phyloP scores from a whole-genome alignment of 768 basidiomycete species.

The Trametes elegans region DNA sequence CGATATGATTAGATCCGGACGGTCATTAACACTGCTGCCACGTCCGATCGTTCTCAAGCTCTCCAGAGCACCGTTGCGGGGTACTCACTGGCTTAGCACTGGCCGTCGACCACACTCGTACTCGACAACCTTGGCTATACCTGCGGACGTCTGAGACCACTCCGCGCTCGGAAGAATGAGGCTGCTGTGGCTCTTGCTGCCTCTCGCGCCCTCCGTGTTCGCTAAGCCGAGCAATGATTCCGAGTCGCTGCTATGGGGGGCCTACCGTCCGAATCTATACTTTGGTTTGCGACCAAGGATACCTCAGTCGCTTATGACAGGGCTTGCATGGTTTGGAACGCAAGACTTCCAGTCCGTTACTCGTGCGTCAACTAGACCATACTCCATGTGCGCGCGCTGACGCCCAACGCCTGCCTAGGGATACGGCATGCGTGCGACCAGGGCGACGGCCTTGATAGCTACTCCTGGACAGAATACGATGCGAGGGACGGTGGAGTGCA shows the following conservation, averaged over 20 bases:
- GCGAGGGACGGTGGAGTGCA: slow-evolving; percentile 83
- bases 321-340: slow-evolving; percentile 92
- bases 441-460: slow-evolving; percentile 73
- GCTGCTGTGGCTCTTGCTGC: slow-evolving; percentile 42
- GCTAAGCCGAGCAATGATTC: slow-evolving; percentile 47
- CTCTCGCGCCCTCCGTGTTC: slow-evolving; percentile 39
- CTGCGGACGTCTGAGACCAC: not conserved
- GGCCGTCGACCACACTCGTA: not conserved
- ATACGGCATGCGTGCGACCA: slow-evolving; percentile 89
- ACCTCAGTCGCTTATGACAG: slow-evolving; percentile 89
- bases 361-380: slow-evolving; percentile 41
- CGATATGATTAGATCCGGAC: slow-evolving; percentile 8
- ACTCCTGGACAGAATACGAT: slow-evolving; percentile 89
- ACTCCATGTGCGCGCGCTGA: slow-evolving; percentile 1
- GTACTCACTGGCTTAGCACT: no score
- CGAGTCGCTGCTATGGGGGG: slow-evolving; percentile 68
- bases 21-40: slow-evolving; percentile 9
- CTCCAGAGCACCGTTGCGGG: not conserved
- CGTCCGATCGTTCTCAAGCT: slow-evolving; percentile 13
- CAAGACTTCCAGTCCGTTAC: slow-evolving; percentile 73
- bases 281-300: slow-evolving; percentile 85
- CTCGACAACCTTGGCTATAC: not conserved
- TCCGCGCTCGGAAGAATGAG: slow-evolving; percentile 35
- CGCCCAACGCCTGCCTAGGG: slow-evolving; percentile 38
- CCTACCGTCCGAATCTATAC: slow-evolving; percentile 92